Conservation (phyloP, 2,329 filamentous ascomycete genomes). For the Arthroderma sp. region DNA sequence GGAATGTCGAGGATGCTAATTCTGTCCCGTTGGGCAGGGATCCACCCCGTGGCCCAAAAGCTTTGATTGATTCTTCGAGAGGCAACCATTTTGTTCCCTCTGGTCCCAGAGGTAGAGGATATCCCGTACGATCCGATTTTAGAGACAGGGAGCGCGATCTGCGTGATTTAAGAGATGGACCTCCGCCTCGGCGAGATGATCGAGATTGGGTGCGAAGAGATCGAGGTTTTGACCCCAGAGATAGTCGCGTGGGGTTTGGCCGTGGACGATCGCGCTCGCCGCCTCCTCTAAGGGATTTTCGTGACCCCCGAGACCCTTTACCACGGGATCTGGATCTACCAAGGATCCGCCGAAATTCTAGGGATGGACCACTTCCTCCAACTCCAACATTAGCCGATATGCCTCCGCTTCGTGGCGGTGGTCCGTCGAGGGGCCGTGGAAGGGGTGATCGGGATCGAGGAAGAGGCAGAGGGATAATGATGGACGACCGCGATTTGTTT, state of each 20-base stretch:
- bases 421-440: conserved; percentile 29
- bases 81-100: conserved; percentile 32
- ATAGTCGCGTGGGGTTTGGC: conserved; percentile 31
- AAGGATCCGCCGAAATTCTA: conserved; percentile 31
- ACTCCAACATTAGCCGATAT: conserved; percentile 25
- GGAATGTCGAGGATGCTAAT: conserved; percentile 45
- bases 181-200: conserved; percentile 27
- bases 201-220: conserved; percentile 36
- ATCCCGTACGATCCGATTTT: conserved; percentile 47
- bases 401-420: conserved; percentile 22
- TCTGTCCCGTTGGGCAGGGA: conserved; percentile 50
- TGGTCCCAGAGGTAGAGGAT: conserved; percentile 49
- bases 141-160: conserved; percentile 37
- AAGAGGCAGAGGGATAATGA: conserved; percentile 26
- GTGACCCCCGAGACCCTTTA: conserved; percentile 24
- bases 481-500: conserved; percentile 31
- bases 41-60: conserved; percentile 70
- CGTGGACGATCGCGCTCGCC: conserved; percentile 34
- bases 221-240: conserved; percentile 33
- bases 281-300: conserved; percentile 25
- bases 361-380: conserved; percentile 29
- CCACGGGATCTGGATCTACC: conserved; percentile 27
- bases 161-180: conserved; percentile 21
- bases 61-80: conserved; percentile 55
- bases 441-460: conserved; percentile 33